These are phyloP conservation scores for Neoboletus brunneissimus DNA, from an alignment of 768 basidiomycete species.

Conservation along the genomic window DNA sequence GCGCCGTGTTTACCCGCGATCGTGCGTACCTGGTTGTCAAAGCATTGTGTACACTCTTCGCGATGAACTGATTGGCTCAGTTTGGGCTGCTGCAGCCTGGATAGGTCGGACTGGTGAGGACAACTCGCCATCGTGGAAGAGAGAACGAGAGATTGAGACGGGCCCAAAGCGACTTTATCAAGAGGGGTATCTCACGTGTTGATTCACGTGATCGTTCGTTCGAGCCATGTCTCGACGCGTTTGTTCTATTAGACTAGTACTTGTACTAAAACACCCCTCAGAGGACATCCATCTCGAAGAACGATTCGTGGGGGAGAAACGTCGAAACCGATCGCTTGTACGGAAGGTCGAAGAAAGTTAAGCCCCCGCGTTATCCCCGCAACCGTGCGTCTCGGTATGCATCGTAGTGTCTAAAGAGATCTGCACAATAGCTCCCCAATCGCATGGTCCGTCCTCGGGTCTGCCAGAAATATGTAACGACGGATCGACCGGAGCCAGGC, in stretches of 20 bases:
- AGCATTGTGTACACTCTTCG: conserved; percentile 97
- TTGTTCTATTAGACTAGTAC: background rate
- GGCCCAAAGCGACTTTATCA: background rate
- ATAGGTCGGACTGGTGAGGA: conserved; percentile 50
- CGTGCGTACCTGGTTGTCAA: conserved; percentile 76
- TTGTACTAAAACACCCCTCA: background rate
- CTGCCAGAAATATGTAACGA: conserved; percentile 44
- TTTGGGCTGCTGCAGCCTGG: conserved; percentile 51
- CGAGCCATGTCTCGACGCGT: background rate
- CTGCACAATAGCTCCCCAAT: conserved; percentile 42
- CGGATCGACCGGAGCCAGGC: conserved; percentile 29
- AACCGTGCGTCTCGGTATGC: conserved; percentile 14
- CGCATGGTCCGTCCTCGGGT: conserved; percentile 40
- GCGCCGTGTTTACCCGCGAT: background rate
- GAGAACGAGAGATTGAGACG: background rate
- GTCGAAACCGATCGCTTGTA: conserved; percentile 24
- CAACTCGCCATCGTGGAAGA: conserved; percentile 37
- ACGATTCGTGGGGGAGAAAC: conserved; percentile 17
- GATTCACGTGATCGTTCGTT: background rate
- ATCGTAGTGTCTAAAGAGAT: conserved; percentile 14
- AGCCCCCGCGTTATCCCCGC: background rate
- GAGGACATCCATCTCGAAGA: conserved; percentile 24
- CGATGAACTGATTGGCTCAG: conserved; percentile 75
- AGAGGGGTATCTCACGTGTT: conserved; percentile 7
- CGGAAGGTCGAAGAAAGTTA: conserved; percentile 23